Base-by-base conservation (phyloP, 148 eudicot genomes). In the Camellia granthamiana region DNA sequence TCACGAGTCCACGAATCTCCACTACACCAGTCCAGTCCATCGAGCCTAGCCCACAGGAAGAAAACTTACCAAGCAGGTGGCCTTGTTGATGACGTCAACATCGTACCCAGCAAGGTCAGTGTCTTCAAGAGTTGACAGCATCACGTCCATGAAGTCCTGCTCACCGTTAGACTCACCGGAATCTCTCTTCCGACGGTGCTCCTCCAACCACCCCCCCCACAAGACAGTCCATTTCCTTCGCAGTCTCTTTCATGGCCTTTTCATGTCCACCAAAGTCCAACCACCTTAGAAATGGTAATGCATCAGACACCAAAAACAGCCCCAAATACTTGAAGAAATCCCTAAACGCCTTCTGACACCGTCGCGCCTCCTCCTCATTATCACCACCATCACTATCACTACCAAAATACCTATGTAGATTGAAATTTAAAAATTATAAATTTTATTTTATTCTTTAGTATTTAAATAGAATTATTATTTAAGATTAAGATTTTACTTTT, bases 231-330 rank as follows among this genome's bases (percentile, higher is more conserved):
- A 86, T 72, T 4, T 83, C 86, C 59, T 83, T 65, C 4, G 77
- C 77, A 19, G 61, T 42, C 44, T 47, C 78, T n/a, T 73, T 85
- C 79, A 85, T 85, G 16, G 49, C 56, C 70, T 80, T 85, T 75
- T 83, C 84, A 41, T 78, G 74, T 9, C 88, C 88, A 21, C 88
- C 88, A 0, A 86, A 78, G 15, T 86, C 88, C 0, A 86, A 75
- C 84, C 82, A 81, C 44, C 80, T 68, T n/a, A 86, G 42, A 63
- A 74, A 81, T 0, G 88, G 88, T 12, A 75, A 9, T 7, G 72
- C 80, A 47, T 86, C 88, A 19, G 66, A 80, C 80, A 77, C 78
- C 44, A 79, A 10, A 18, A 75, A 56, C 5, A 58, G 2, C 62
- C 77, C 77, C 77, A 16, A 2, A 7, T 6, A 75, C 13, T 58